These are phyloP conservation scores for Lepidium campestre DNA, from an alignment of 441 rosid genomes.

Conservation along the genomic window DNA sequence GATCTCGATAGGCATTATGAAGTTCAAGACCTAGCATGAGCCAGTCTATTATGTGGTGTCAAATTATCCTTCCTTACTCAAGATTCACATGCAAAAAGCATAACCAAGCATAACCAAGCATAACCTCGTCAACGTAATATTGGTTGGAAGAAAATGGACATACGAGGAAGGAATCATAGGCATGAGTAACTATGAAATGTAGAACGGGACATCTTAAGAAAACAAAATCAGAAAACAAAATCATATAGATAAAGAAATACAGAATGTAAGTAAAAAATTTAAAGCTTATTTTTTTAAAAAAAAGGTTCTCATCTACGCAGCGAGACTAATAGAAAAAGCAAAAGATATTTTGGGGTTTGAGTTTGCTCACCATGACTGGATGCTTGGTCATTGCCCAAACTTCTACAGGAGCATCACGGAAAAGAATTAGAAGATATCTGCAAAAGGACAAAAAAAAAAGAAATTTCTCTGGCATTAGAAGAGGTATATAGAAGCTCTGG, in stretches of 20 bases:
- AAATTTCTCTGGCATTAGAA: background rate
- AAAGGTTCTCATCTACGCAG: background rate
- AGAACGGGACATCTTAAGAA: background rate
- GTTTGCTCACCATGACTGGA: constrained; percentile 77
- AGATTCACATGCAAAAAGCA: background rate
- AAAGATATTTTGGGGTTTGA: constrained; percentile 1
- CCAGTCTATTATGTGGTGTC: background rate
- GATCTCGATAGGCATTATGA: background rate
- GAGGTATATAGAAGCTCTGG: background rate
- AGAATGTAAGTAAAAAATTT: background rate
- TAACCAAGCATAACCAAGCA: background rate
- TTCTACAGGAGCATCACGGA: constrained; percentile 98
- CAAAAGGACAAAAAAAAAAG: constrained; percentile 1
- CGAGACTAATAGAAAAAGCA: background rate
- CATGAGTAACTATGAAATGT: background rate
- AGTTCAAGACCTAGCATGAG: constrained; percentile 6
- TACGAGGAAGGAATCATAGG: background rate
- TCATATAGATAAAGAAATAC: background rate
- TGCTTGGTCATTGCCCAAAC: constrained; percentile 98
- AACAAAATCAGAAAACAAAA: no score
- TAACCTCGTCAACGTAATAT: background rate
- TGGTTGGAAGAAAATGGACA: constrained; percentile 1
- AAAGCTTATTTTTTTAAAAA: background rate
- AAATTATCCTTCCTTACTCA: background rate
- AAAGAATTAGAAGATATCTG: constrained; percentile 95